phyloP scores from a whole-genome alignment of 2,329 filamentous ascomycete species.

The Aspergillus sp. region DNA sequence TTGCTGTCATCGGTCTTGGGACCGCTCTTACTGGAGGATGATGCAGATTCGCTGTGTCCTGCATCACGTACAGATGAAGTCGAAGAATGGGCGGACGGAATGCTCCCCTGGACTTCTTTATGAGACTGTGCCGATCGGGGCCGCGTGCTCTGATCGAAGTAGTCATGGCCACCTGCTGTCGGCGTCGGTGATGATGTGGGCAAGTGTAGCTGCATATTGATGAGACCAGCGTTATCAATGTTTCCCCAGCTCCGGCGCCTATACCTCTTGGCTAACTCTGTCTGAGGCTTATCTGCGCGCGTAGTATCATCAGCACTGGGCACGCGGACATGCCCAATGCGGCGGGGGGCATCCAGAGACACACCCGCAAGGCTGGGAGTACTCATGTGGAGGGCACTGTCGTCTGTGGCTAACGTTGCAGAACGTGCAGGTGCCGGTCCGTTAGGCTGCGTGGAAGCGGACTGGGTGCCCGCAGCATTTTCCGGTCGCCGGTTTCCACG shows the following conservation, averaged over 20 bases:
- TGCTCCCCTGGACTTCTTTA: constrained; percentile 67
- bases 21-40: constrained; percentile 23
- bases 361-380: constrained; percentile 28
- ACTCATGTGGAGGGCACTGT: constrained; percentile 34
- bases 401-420: constrained; percentile 36
- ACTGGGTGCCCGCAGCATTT: constrained; percentile 34
- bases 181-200: constrained; percentile 36
- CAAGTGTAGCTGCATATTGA: constrained; percentile 36
- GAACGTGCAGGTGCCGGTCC: constrained; percentile 9
- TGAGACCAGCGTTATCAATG: constrained; percentile 50
- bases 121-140: constrained; percentile 45
- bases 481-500: constrained; percentile 63
- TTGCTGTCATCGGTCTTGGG: constrained; percentile 68
- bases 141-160: constrained; percentile 32
- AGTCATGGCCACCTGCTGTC: constrained; percentile 38
- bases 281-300: constrained; percentile 53
- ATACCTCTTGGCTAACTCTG: constrained; percentile 73
- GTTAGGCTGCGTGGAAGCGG: constrained; percentile 10
- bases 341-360: constrained; percentile 40
- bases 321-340: constrained; percentile 57
- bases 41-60: constrained; percentile 22
- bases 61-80: constrained; percentile 57
- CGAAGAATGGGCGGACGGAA: constrained; percentile 55
- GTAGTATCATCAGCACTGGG: constrained; percentile 72
- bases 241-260: constrained; percentile 81